Percentiles rank a stretch among this genome's conserved stretches.
Evolutionary conservation across 768 basidiomycete genomes (phyloP).

Genomic region (Stropharia rugosoannulata): DNA sequence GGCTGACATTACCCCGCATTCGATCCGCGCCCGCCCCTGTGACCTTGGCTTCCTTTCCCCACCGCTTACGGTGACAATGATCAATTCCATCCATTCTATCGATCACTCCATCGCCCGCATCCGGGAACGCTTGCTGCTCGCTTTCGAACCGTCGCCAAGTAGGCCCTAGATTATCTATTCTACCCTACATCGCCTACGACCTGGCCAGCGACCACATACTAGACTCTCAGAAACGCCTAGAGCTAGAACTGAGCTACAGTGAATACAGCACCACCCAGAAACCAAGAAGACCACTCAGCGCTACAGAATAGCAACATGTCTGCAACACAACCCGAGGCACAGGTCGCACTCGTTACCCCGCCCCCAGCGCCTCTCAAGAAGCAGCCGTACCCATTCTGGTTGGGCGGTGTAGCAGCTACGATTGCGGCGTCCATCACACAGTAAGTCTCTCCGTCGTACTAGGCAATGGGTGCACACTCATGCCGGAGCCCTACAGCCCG

Average conservation of each 20-base stretch:
- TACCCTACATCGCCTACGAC: no score
- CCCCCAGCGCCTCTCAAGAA: constrained; percentile 40
- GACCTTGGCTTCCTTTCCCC: neutral
- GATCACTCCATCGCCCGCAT: neutral
- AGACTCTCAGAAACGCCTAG: no score
- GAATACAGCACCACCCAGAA: neutral
- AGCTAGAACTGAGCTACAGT: neutral
- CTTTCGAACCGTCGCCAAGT: no score
- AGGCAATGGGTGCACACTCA: neutral
- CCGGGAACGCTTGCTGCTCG: neutral
- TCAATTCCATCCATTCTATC: neutral
- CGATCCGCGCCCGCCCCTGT: neutral
- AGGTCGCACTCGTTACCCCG: neutral
- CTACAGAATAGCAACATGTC: neutral
- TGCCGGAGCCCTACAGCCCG: constrained; percentile 43
- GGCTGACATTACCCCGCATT: constrained; percentile 1
- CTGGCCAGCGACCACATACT: no score
- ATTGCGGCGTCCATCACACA: constrained; percentile 90
- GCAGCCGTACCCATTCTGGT: constrained; percentile 83
- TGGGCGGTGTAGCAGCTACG: constrained; percentile 83
- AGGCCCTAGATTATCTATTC: no score
- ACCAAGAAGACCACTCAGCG: neutral
- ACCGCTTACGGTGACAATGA: constrained; percentile 1
- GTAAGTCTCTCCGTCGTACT: constrained; percentile 35
- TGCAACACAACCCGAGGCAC: neutral